Conservation (phyloP, 108 stramenopile species). For the Cyclotella cryptica region DNA sequence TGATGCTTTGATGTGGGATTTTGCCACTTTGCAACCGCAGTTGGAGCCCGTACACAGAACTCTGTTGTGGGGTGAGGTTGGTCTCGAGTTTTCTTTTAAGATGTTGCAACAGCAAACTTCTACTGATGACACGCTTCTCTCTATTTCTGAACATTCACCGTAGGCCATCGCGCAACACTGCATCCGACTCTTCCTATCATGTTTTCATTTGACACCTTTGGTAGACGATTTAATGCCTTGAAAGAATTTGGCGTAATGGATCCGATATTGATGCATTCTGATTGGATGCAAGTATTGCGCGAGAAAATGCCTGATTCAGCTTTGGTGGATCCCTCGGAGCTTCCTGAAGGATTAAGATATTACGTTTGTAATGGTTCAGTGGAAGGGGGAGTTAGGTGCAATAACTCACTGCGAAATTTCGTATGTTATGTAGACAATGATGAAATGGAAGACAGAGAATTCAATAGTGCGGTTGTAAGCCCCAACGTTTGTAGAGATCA, state of each 20-base stretch:
- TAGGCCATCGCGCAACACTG: conserved; percentile 22
- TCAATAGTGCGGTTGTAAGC: background rate
- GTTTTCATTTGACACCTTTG: conserved; percentile 40
- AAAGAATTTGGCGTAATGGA: conserved; percentile 21
- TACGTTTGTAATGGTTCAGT: conserved; percentile 35
- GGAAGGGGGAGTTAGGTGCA: conserved; percentile 39
- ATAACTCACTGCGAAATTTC: conserved; percentile 49
- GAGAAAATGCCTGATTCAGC: conserved; percentile 28
- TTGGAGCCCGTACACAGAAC: conserved; percentile 10
- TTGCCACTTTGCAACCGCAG: conserved; percentile 17
- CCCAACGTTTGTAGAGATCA: conserved; percentile 2
- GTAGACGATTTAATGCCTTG: conserved; percentile 5
- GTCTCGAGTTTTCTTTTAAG: conserved; percentile 65
- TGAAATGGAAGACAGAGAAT: background rate
- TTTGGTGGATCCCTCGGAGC: conserved; percentile 3
- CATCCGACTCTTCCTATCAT: conserved; percentile 43
- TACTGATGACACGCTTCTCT: background rate
- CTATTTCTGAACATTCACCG: background rate
- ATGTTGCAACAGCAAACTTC: background rate
- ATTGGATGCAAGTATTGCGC: conserved; percentile 14
- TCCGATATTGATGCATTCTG: conserved; percentile 29
- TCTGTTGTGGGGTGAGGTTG: conserved; percentile 64
- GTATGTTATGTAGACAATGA: conserved; percentile 38
- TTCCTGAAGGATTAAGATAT: conserved; percentile 33
- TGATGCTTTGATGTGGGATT: conserved; percentile 54